Evolutionary conservation across 306 rosid genomes (phyloP).

Genomic region (Vicia faba): DNA sequence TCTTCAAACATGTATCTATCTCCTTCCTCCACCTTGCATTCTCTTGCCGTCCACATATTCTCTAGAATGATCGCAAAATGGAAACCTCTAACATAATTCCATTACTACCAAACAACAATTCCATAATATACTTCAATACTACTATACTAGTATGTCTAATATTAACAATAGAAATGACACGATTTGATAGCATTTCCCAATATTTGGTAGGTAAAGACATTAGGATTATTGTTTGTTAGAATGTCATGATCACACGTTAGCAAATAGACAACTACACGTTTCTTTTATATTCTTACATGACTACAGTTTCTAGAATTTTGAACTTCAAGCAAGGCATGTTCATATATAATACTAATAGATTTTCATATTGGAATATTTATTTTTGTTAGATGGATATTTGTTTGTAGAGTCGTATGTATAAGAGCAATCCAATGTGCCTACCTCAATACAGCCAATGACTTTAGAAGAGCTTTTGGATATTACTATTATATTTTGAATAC

Average conservation of each 20-base stretch:
- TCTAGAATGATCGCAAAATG: constrained; percentile 28
- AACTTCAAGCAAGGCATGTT: constrained; percentile 11
- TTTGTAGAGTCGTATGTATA: constrained; percentile 4
- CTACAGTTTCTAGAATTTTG: constrained; percentile 47
- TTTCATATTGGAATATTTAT: background rate
- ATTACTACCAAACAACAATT: constrained; percentile 33
- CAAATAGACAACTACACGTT: constrained; percentile 40
- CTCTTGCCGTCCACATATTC: constrained; percentile 39
- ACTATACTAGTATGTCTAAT: constrained; percentile 6
- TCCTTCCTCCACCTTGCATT: constrained; percentile 17
- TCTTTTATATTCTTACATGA: constrained; percentile 34
- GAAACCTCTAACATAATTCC: constrained; percentile 20
- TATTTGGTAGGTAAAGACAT: constrained; percentile 38
- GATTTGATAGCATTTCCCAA: constrained; percentile 18
- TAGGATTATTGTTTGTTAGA: constrained; percentile 40
- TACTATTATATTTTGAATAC: background rate
- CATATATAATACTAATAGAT: background rate
- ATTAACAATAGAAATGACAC: constrained; percentile 11
- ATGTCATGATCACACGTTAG: constrained; percentile 56
- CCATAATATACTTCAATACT: constrained; percentile 15
- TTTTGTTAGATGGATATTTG: background rate
- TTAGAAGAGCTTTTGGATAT: constrained; percentile 14
- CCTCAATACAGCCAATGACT: constrained; percentile 22
- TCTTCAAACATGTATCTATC: background rate
- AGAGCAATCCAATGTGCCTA: constrained; percentile 6